Conservation (phyloP, 2,329 filamentous ascomycete species). For the Rachicladosporium sp. region DNA sequence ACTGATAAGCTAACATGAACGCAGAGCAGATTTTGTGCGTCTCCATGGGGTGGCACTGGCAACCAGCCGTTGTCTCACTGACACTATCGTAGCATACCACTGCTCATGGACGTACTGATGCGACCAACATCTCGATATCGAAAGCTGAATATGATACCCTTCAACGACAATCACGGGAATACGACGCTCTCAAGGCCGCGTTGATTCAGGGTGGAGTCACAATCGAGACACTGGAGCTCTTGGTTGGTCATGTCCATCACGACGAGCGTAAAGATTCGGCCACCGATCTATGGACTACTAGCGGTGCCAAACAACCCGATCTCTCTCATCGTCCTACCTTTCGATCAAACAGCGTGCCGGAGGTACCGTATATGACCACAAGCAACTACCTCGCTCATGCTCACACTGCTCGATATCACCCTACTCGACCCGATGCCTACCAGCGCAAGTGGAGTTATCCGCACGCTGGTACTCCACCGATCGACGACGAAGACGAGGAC, state of each 20-base stretch:
- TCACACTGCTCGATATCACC: background rate
- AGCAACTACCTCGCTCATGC: conserved; percentile 1
- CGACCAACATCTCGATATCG: conserved; percentile 39
- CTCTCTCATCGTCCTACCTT: no score
- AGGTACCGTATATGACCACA: background rate
- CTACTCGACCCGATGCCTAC: background rate
- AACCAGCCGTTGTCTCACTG: background rate
- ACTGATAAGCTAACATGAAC: conserved; percentile 7
- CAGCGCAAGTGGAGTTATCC: background rate
- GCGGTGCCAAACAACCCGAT: no score
- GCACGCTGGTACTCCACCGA: no score
- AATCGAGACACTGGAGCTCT: conserved; percentile 36
- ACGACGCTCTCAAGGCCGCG: conserved; percentile 37
- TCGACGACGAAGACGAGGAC: conserved; percentile 5
- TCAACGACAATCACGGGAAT: conserved; percentile 36
- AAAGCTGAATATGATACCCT: conserved; percentile 51
- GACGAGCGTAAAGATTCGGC: conserved; percentile 12
- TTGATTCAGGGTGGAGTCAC: conserved; percentile 40
- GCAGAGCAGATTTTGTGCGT: conserved; percentile 20
- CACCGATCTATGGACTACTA: background rate
- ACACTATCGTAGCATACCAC: background rate
- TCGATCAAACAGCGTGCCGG: no score
- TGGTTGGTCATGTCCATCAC: conserved; percentile 22
- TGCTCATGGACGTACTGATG: conserved; percentile 5
- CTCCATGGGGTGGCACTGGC: background rate